These are phyloP conservation scores for Coccomyxa sp. DNA, from an alignment of 139 green algal genomes.

Conservation along the genomic window DNA sequence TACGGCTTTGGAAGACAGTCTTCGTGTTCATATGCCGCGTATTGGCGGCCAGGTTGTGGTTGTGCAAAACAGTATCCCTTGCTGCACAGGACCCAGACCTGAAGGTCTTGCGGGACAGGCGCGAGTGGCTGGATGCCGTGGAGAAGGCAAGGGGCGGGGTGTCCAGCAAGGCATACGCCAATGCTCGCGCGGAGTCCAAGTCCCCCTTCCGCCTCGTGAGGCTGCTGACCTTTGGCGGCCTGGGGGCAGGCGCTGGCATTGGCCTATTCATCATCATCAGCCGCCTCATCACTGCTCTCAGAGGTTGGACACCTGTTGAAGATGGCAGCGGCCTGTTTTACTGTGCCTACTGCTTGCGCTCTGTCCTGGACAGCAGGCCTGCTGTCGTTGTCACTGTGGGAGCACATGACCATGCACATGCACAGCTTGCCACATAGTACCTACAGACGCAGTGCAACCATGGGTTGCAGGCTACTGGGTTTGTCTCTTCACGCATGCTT, in stretches of 20 bases:
- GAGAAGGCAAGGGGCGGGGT: slow-evolving; percentile 43
- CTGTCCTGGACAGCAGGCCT: background rate
- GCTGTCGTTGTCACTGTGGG: background rate
- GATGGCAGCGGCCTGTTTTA: too few species aligned
- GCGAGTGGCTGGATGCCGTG: slow-evolving; percentile 80
- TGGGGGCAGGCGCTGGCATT: slow-evolving; percentile 61
- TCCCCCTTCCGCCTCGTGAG: slow-evolving; percentile 83
- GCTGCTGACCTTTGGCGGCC: slow-evolving; percentile 68
- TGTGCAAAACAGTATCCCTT: background rate
- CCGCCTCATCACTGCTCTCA: slow-evolving; percentile 51
- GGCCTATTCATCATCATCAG: slow-evolving; percentile 76
- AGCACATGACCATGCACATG: too few species aligned
- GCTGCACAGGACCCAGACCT: slow-evolving; percentile 83
- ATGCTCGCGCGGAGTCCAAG: slow-evolving; percentile 34
- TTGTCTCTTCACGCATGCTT: too few species aligned
- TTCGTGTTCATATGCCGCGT: slow-evolving; percentile 4
- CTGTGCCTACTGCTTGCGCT: too few species aligned
- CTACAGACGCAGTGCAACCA: too few species aligned
- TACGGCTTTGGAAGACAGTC: slow-evolving; percentile 7
- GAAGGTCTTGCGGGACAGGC: slow-evolving; percentile 63
- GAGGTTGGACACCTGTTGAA: too few species aligned
- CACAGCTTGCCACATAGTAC: too few species aligned
- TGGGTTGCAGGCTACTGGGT: too few species aligned
- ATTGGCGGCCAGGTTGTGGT: background rate
- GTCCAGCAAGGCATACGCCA: background rate